Evolutionary conservation across 192 early-diverging fungal genomes (phyloP).

Genomic region (Chytriomyces confervae): DNA sequence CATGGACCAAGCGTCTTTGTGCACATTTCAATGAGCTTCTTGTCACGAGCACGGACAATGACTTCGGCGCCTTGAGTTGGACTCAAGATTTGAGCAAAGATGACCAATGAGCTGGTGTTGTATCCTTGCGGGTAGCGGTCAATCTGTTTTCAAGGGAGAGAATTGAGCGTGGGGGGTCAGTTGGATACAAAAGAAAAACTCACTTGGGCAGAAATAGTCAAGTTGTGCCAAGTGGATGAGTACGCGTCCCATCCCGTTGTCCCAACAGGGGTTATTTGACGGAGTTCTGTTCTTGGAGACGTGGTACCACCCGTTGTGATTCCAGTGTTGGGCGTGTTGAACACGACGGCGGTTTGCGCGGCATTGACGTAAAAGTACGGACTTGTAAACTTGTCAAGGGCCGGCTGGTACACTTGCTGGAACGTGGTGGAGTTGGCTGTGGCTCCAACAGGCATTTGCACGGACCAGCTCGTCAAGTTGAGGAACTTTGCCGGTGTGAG

Average conservation of each 20-base stretch:
- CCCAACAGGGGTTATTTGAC: neutral
- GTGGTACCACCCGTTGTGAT: neutral
- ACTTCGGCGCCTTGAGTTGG: too few relatives aligned
- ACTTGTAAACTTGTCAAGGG: neutral
- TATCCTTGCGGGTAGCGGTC: too few relatives aligned
- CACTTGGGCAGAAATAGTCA: too few relatives aligned
- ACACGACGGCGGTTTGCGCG: neutral
- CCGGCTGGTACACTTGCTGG: neutral
- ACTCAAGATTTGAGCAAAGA: too few relatives aligned
- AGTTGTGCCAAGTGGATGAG: too few relatives aligned
- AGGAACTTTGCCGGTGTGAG: neutral
- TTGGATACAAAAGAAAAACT: too few relatives aligned
- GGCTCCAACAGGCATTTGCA: neutral
- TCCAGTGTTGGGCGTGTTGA: slow-evolving; percentile 3
- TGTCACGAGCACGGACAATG: too few relatives aligned
- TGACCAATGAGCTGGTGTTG: too few relatives aligned
- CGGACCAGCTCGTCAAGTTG: neutral
- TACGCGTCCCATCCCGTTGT: neutral
- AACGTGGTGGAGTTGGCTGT: neutral
- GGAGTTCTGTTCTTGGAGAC: neutral
- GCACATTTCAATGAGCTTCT: neutral
- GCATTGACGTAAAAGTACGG: slow-evolving; percentile 4
- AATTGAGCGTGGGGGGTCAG: too few relatives aligned
- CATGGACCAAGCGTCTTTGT: neutral
- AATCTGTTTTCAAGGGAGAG: too few relatives aligned